A percentile compares a stretch with the other conserved stretches of the same genome.
These are phyloP conservation scores for Tilletiopsis washingtonensis DNA, from an alignment of 1,284 basidiomycete species.

Conservation along the genomic window DNA sequence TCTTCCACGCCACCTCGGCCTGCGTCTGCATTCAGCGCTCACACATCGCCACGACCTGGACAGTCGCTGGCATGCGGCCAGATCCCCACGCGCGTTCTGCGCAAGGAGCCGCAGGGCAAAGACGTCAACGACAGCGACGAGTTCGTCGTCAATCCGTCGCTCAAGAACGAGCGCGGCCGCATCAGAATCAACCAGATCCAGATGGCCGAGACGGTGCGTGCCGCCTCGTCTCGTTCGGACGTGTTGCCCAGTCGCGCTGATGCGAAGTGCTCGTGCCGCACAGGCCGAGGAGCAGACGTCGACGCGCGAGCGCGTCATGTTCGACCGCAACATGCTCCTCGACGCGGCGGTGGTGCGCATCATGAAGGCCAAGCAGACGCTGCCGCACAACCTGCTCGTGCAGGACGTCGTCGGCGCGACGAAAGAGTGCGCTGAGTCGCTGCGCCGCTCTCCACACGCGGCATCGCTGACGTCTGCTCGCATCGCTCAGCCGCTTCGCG, in stretches of 20 bases:
- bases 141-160: conserved; percentile 74
- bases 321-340: conserved; percentile 74
- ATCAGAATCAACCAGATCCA: conserved; percentile 96
- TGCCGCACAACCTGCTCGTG: conserved; percentile 37
- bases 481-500: not conserved
- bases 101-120: conserved; percentile 68
- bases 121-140: conserved; percentile 71
- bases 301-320: conserved; percentile 74
- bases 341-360: conserved; percentile 70
- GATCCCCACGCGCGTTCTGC: conserved; percentile 66
- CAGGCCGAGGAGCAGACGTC: conserved; percentile 77
- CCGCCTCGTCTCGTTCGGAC: conserved; percentile 32
- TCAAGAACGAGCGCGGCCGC: conserved; percentile 69
- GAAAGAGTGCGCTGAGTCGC: conserved; percentile 14
- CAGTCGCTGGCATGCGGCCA: conserved; percentile 87
- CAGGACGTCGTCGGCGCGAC: conserved; percentile 40
- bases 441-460: not conserved
- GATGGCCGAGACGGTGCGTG: conserved; percentile 69
- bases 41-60: not conserved
- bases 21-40: not conserved
- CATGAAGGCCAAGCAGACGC: conserved; percentile 42
- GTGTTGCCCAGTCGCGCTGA: not conserved
- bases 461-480: not conserved
- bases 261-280: too few relatives aligned
- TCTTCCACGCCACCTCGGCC: not conserved